These are phyloP conservation scores for Pseudonitzschia pungens DNA, from an alignment of 108 stramenopile species.

Conservation along the genomic window DNA sequence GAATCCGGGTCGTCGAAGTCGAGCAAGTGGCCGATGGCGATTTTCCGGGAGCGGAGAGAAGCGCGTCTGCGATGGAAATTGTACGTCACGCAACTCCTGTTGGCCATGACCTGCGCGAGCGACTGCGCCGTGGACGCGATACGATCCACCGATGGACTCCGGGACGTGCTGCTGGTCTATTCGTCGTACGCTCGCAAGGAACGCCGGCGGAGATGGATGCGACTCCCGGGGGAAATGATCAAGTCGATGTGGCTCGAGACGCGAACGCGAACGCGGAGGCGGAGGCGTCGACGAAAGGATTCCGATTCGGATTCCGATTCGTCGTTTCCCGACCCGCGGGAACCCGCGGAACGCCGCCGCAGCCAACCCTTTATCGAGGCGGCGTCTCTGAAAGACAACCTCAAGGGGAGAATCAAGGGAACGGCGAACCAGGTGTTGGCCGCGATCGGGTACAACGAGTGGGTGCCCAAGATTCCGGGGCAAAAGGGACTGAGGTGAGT, in stretches of 20 bases:
- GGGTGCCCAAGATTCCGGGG: constrained; percentile 77
- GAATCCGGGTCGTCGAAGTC: background rate
- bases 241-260: constrained; percentile 26
- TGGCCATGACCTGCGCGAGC: constrained; percentile 76
- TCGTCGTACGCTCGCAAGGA: constrained; percentile 58
- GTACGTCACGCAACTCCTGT: constrained; percentile 72
- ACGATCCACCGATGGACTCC: constrained; percentile 63
- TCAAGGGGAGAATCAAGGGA: constrained; percentile 58
- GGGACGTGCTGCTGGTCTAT: constrained; percentile 59
- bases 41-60: constrained; percentile 26
- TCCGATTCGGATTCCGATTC: background rate
- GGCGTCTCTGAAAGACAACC: constrained; percentile 32
- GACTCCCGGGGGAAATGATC: constrained; percentile 49
- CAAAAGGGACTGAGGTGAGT: constrained; percentile 49
- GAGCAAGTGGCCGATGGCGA: constrained; percentile 5
- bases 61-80: constrained; percentile 64
- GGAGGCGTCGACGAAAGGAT: background rate
- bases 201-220: constrained; percentile 50
- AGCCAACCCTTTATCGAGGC: constrained; percentile 50
- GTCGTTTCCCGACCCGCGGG: background rate
- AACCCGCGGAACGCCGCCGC: constrained; percentile 4
- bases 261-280: background rate
- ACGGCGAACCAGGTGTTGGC: constrained; percentile 82
- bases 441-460: constrained; percentile 79
- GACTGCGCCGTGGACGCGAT: constrained; percentile 70